Evolutionary conservation across 192 early-diverging fungal species (phyloP).

Genomic region (Backusella australiensis): DNA sequence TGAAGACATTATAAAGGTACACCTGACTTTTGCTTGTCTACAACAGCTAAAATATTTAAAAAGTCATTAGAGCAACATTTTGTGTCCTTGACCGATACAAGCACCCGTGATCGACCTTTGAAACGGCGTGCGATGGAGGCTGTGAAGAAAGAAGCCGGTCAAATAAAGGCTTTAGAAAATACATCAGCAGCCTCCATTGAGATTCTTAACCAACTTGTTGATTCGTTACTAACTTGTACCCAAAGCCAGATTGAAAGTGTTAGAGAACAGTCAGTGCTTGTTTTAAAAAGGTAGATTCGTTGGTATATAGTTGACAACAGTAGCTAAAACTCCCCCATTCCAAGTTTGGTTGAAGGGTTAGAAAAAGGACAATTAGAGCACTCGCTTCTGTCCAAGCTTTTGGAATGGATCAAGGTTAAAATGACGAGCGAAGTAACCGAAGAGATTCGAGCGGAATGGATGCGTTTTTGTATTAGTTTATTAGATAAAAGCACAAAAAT

Average conservation of each 20-base stretch:
- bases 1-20: not conserved
- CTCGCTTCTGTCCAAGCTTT: not conserved
- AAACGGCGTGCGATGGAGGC: slow-evolving; percentile 10
- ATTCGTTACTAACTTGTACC: slow-evolving; percentile 10
- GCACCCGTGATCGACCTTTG: slow-evolving; percentile 9
- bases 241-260: slow-evolving; percentile 14
- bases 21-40: not conserved
- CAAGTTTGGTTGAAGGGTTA: not conserved
- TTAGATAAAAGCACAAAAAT: not conserved
- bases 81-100: not conserved
- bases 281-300: slow-evolving; percentile 1
- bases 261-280: slow-evolving; percentile 8
- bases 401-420: not conserved
- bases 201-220: not conserved
- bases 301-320: not conserved
- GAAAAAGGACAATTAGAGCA: not conserved
- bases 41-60: not conserved
- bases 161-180: not conserved
- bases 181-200: not conserved
- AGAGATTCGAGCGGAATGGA: slow-evolving; percentile 14
- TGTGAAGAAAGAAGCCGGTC: not conserved
- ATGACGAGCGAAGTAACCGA: slow-evolving; percentile 11
- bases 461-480: not conserved
- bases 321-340: not conserved
- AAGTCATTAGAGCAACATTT: slow-evolving; percentile 5